Conservation (phyloP, 2,329 filamentous ascomycete species). For the Juglanconis oblonga region DNA sequence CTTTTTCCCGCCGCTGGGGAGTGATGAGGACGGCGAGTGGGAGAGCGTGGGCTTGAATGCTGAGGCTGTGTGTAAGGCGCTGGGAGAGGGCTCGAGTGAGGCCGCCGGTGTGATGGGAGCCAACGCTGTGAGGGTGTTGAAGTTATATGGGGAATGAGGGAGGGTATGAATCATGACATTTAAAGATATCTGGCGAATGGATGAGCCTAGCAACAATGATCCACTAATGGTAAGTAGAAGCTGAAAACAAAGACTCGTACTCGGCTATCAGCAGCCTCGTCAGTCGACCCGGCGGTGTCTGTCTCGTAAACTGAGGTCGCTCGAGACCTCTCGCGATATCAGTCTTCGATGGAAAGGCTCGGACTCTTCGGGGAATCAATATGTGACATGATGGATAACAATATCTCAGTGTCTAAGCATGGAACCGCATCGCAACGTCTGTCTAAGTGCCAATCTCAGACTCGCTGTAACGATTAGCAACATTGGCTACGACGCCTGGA, state of each 20-base stretch:
- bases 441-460: too few relatives aligned
- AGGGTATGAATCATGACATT: neutral
- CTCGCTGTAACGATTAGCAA: neutral
- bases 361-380: neutral
- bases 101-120: slow-evolving; percentile 25
- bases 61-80: slow-evolving; percentile 23
- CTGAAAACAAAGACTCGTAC: neutral
- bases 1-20: slow-evolving; percentile 74
- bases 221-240: neutral
- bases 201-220: neutral
- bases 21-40: slow-evolving; percentile 63
- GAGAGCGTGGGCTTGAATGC: slow-evolving; percentile 59
- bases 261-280: neutral
- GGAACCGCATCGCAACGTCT: neutral
- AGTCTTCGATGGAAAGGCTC: neutral
- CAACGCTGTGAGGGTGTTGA: slow-evolving; percentile 28
- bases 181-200: neutral
- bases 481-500: neutral
- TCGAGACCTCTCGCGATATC: neutral
- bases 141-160: slow-evolving; percentile 23
- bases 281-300: neutral
- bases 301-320: neutral
- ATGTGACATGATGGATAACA: neutral
- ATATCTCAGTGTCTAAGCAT: neutral
- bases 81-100: slow-evolving; percentile 24